Base-by-base conservation (phyloP, 345 rosid genomes). In the Aurinia saxatilis region DNA sequence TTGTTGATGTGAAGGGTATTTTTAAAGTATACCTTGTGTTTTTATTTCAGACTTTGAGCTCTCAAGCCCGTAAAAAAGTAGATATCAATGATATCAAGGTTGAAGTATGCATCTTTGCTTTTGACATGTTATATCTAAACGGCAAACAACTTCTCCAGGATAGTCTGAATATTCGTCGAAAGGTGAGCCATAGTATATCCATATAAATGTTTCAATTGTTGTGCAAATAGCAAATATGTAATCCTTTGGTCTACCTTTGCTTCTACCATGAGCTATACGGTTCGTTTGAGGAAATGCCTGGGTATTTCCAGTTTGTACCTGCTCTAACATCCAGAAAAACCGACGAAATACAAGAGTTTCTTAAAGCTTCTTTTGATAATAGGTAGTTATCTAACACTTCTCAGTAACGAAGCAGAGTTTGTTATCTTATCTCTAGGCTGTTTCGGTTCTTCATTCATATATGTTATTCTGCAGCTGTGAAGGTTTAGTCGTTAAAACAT, bases 401-500 rank as follows among this genome's bases (percentile, higher is more conserved):
- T n/a, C n/a, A n/a, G n/a, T n/a, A n/a, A n/a, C n/a, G n/a, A n/a
- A n/a, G n/a, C n/a, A n/a, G n/a, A n/a, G n/a, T n/a, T n/a, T n/a
- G n/a, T n/a, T n/a, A n/a, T n/a, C n/a, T n/a, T 42, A 51, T 11
- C 38, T 54, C 8, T 33, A 8, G 21, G 61, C 2, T 23, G 54
- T 35, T 53, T 44, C 35, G 27, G 5, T 41, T 58, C 12, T 16
- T 37, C 57, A 37, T 38, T 31, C 45, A 25, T 62, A 30, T 21
- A 35, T 63, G 60, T 51, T 76, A 2, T 27, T 65, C n/a, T 82
- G 80, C 87, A 90, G 97, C 75, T 90, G 87, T 69, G 99, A 90
- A 80, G 99, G 99, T 63, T 75, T 93, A 67, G 90, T 93, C 53
- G 86, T 93, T 80, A 93, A 93, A 79, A 90, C 97, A 34, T 46